These are phyloP conservation scores for Colletotrichum paranaense DNA, from an alignment of 2,329 filamentous ascomycete genomes.

Conservation along the genomic window DNA sequence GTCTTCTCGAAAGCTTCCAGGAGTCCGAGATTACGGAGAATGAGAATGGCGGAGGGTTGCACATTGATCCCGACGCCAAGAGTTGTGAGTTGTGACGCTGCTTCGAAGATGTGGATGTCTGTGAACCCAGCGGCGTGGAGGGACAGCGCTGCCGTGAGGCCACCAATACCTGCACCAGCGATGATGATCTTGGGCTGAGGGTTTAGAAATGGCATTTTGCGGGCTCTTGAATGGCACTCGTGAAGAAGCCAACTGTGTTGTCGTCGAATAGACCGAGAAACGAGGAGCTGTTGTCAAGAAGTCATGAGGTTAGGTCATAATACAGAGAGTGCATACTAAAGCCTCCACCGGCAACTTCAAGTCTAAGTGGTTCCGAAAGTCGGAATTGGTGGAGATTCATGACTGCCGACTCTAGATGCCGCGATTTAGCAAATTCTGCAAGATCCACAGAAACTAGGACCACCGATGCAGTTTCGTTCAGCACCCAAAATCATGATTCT, in stretches of 20 bases:
- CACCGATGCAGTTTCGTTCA: neutral
- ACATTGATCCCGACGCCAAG: constrained; percentile 28
- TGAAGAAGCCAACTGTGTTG: neutral
- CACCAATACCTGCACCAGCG: constrained; percentile 39
- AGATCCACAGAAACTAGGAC: neutral
- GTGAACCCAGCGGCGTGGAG: constrained; percentile 27
- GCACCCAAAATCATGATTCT: neutral
- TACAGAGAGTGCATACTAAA: neutral
- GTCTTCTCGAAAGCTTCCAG: constrained; percentile 19
- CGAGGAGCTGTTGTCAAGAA: neutral
- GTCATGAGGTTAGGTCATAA: neutral
- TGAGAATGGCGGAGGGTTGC: constrained; percentile 16
- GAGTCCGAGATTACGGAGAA: constrained; percentile 24
- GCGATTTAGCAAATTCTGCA: neutral
- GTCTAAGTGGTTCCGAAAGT: constrained; percentile 8
- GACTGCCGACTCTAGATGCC: neutral
- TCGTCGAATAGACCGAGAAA: neutral
- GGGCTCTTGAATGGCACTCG: neutral
- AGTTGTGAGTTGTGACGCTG: constrained; percentile 24
- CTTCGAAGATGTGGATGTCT: constrained; percentile 24
- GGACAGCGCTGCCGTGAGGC: constrained; percentile 27
- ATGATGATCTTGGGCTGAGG: constrained; percentile 39
- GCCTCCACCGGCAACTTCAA: neutral
- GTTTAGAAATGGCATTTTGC: neutral
- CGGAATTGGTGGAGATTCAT: neutral